Conservation (phyloP, 2,329 filamentous ascomycete genomes). For the Penicillium griseofulvum region DNA sequence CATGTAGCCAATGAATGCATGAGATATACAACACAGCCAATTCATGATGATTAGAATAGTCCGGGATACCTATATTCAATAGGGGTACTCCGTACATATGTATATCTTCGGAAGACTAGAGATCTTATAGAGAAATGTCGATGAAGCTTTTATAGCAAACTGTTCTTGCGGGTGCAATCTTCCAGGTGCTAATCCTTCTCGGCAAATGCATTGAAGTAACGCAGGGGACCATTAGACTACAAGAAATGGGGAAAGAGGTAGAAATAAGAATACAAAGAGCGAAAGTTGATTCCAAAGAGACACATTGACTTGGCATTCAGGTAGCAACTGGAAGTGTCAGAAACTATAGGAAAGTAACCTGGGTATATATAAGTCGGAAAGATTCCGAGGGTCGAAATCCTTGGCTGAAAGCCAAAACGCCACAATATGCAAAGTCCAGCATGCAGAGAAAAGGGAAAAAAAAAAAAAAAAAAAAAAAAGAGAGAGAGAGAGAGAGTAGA, state of each 20-base stretch:
- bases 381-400: not conserved
- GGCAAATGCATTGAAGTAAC: not conserved
- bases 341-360: not conserved
- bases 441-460: slow-evolving; percentile 3
- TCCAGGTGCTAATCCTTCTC: no score
- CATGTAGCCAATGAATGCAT: not conserved
- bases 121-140: no score
- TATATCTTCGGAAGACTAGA: not conserved
- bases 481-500: not conserved
- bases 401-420: slow-evolving; percentile 3
- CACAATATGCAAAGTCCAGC: slow-evolving; percentile 8
- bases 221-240: not conserved
- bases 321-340: not conserved
- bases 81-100: not conserved
- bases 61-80: not conserved
- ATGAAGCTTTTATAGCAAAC: not conserved
- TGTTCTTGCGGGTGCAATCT: not conserved
- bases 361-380: slow-evolving; percentile 11
- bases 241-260: not conserved
- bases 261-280: not conserved
- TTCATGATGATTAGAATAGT: not conserved
- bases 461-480: no score
- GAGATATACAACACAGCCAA: not conserved
- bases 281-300: not conserved
- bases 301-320: not conserved